Evolutionary conservation across 1,284 basidiomycete species (phyloP), one percentile per base, ranked within the genome.

Genomic region (Phlebopus sp.): DNA sequence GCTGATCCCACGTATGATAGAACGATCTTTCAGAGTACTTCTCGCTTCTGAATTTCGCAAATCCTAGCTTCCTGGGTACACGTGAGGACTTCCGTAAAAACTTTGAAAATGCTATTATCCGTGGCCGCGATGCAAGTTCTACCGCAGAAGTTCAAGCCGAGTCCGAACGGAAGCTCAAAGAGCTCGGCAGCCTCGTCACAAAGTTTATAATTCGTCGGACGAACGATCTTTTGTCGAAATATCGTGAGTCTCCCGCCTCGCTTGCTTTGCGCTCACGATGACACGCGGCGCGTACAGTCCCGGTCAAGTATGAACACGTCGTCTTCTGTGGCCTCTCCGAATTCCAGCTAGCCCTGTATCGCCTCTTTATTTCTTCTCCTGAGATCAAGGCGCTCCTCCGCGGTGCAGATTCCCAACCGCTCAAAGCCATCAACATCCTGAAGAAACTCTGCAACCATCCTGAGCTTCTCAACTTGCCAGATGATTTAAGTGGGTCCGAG

Each of bases 391-490:
- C 90, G 13, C 74, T 98, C 14, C 78, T 99, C 3, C 86, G 91
- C 17, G 97, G 97, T 21, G 80, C 82, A 42, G 84, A 96, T 7
- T 97, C 95, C 0, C 96, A 98, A 63, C 97, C 96, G 3, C 79
- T 99, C 51, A 98, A 97, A 64, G 96, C 97, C 0, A 98, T 99
- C 63, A 92, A 92, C 52, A 87, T 98, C 48, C 75, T 99, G 34
- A 95, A 97, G 74, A 99, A 99, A 69, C 76, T 99, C 0, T 97
- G 95, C 71, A 99, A 99, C 65, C 97, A 99, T 62, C 96, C 96
- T 0, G 92, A 96, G 67, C 75, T 99, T 37, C 78, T 99, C 39
- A 82, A 96, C 59, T 71, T 98, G 3, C 91, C 92, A 0, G 77
- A 83, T 5, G 96, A 98, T 63, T 74, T 99, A 49, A 82, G 79